phyloP scores from a whole-genome alignment of 2,329 filamentous ascomycete species.

The Cercospora sojina region DNA sequence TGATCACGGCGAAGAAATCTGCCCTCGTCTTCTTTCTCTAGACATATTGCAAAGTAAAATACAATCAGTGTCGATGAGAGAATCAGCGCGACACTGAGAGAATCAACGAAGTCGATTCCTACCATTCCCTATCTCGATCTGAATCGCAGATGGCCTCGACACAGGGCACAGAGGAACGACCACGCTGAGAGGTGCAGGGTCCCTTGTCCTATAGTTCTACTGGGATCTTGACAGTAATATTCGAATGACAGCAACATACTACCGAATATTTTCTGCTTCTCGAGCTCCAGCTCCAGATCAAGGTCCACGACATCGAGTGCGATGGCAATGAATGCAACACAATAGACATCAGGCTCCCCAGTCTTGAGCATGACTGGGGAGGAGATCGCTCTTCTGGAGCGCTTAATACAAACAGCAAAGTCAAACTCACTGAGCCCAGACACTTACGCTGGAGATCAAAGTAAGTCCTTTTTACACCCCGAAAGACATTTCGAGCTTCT shows the following conservation, averaged over 20 bases:
- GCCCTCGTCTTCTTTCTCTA: not conserved
- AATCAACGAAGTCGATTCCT: not conserved
- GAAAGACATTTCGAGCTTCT: too few species aligned
- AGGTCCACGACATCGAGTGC: not conserved
- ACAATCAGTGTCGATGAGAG: not conserved
- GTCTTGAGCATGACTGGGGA: not conserved
- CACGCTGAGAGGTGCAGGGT: not conserved
- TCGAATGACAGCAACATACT: not conserved
- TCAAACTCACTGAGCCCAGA: not conserved
- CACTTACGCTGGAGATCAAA: not conserved
- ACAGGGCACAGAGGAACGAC: not conserved
- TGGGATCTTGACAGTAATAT: not conserved
- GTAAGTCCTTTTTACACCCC: too few species aligned
- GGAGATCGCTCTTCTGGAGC: not conserved
- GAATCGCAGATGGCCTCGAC: not conserved
- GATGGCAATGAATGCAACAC: not conserved
- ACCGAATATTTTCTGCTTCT: not conserved
- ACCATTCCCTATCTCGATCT: not conserved
- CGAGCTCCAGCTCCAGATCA: not conserved
- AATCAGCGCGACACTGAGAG: too few species aligned
- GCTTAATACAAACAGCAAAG: not conserved
- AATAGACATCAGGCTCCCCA: not conserved
- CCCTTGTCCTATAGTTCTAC: not conserved
- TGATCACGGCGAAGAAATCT: not conserved
- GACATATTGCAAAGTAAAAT: not conserved